These are phyloP conservation scores for Euryodendron excelsum DNA, from an alignment of 148 eudicot genomes.

Conservation along the genomic window DNA sequence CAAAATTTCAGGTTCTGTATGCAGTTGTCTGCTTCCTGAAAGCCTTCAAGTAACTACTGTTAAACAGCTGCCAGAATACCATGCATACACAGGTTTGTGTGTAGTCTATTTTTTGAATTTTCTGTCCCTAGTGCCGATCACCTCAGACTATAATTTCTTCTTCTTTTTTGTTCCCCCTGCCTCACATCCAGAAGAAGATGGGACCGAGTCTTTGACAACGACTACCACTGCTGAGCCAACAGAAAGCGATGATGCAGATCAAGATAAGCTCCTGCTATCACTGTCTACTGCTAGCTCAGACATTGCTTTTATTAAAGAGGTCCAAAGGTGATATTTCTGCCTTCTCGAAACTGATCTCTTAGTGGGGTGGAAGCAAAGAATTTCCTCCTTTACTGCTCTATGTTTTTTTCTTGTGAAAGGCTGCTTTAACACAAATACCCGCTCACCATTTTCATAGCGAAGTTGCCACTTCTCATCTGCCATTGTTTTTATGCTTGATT, in stretches of 20 bases:
- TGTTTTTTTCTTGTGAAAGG: neutral
- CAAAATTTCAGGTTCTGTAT: slow-evolving; percentile 58
- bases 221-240: slow-evolving; percentile 29
- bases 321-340: slow-evolving; percentile 25
- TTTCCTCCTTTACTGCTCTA: neutral
- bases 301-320: slow-evolving; percentile 62
- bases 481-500: neutral
- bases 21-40: slow-evolving; percentile 87
- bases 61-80: slow-evolving; percentile 72
- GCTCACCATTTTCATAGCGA: neutral
- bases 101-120: neutral
- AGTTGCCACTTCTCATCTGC: neutral
- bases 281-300: slow-evolving; percentile 40
- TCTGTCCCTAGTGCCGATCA: neutral
- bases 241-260: slow-evolving; percentile 53
- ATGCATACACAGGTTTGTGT: slow-evolving; percentile 46
- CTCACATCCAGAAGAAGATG: slow-evolving; percentile 42
- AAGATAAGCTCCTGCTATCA: slow-evolving; percentile 45
- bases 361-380: neutral
- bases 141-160: neutral
- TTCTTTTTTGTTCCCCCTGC: neutral
- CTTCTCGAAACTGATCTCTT: neutral
- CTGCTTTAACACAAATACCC: neutral
- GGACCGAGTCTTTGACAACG: slow-evolving; percentile 40
- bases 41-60: slow-evolving; percentile 80